A percentile compares a stretch with the other conserved stretches of the same genome.
These are phyloP conservation scores for Sugiyamaella grinbergsii DNA, from an alignment of 1,139 yeast species.

Conservation along the genomic window DNA sequence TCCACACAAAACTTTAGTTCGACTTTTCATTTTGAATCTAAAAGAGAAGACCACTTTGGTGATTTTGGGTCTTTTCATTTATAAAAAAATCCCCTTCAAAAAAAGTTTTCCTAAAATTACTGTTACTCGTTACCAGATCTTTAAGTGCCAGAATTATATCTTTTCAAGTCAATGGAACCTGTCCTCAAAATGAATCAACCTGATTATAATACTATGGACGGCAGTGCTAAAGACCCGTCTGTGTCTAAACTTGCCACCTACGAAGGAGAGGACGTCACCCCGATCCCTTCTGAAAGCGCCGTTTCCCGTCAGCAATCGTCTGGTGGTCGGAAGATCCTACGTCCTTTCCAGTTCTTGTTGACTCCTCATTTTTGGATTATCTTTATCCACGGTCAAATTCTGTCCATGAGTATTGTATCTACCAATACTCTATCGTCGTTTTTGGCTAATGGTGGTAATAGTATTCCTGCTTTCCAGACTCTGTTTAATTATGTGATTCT, in stretches of 20 bases:
- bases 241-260: slow-evolving; percentile 1
- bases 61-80: slow-evolving; percentile 21
- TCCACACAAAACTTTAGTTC: too few relatives aligned
- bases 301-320: slow-evolving; percentile 3
- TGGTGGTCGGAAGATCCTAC: slow-evolving; percentile 7
- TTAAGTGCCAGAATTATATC: slow-evolving; percentile 9
- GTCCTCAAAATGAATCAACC: slow-evolving; percentile 6
- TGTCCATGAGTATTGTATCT: slow-evolving; percentile 47
- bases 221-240: slow-evolving; percentile 1
- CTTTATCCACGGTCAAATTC: slow-evolving; percentile 46
- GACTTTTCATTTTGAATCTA: slow-evolving; percentile 1
- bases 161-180: slow-evolving; percentile 3
- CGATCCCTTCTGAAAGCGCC: slow-evolving; percentile 2
- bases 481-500: slow-evolving; percentile 46
- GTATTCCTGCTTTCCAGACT: slow-evolving; percentile 50
- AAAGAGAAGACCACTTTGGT: slow-evolving; percentile 21
- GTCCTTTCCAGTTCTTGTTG: slow-evolving; percentile 40
- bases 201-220: slow-evolving; percentile 15
- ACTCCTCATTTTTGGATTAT: slow-evolving; percentile 47
- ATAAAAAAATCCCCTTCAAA: slow-evolving; percentile 18
- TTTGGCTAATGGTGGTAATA: slow-evolving; percentile 43
- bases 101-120: background rate
- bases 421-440: slow-evolving; percentile 49
- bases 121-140: background rate
- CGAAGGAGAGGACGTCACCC: slow-evolving; percentile 6